Evolutionary conservation across 139 green algal genomes (phyloP).

Genomic region (Tetradesmus obliquus): DNA sequence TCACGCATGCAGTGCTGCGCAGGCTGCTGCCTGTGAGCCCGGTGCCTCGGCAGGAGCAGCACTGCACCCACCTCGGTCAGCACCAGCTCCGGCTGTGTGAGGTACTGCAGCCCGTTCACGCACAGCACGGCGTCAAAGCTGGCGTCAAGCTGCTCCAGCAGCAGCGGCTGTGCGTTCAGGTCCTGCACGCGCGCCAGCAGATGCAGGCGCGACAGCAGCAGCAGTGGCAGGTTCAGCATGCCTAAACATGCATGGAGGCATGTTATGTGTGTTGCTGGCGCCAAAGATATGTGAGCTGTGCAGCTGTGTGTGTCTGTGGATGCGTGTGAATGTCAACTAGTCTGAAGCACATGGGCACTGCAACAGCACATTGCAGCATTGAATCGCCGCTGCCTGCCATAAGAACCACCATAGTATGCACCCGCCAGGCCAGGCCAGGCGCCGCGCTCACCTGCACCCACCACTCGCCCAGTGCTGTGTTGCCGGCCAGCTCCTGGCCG

Average conservation of each 20-base stretch:
- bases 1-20: background rate
- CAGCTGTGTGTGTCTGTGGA: no score
- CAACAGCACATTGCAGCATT: no score
- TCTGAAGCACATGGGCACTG: no score
- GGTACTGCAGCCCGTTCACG: constrained; percentile 47
- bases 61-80: constrained; percentile 28
- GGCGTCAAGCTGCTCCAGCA: constrained; percentile 1
- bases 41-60: no score
- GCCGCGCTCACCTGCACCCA: constrained; percentile 27
- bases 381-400: no score
- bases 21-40: no score
- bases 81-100: constrained; percentile 42
- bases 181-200: constrained; percentile 17
- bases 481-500: constrained; percentile 34
- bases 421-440: no score
- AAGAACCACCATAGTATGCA: no score
- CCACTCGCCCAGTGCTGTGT: background rate
- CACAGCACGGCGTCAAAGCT: constrained; percentile 52
- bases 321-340: no score
- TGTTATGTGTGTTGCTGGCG: no score
- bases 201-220: background rate
- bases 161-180: constrained; percentile 29
- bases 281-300: background rate
- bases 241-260: background rate
- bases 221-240: background rate